Conservation (phyloP, 352 stramenopile genomes). For the Phytophthora citricola region DNA sequence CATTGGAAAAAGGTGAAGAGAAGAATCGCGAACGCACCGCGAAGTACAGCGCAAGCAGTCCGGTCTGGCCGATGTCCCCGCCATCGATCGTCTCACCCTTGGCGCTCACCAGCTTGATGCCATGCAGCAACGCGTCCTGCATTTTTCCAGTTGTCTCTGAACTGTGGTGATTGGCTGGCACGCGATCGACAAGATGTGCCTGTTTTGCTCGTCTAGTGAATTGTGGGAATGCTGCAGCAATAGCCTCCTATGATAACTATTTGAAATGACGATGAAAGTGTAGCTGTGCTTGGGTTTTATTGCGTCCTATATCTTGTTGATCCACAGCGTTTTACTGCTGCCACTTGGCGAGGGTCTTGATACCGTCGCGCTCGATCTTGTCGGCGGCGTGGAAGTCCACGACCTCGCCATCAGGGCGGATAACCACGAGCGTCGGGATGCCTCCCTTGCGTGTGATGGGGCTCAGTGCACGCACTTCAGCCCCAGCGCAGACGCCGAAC, state of each 20-base stretch:
- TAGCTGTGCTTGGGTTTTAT: too few relatives aligned
- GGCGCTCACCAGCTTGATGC: conserved; percentile 60
- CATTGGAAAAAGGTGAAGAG: not conserved
- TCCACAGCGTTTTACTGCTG: conserved; percentile 24
- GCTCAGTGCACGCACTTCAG: conserved; percentile 62
- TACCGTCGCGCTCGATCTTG: conserved; percentile 63
- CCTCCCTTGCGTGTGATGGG: conserved; percentile 69
- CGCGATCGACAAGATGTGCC: conserved; percentile 4
- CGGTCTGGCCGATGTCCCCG: conserved; percentile 35
- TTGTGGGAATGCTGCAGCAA: not conserved
- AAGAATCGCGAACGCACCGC: conserved; percentile 39
- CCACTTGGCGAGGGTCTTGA: conserved; percentile 55
- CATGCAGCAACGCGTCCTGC: conserved; percentile 49
- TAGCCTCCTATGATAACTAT: too few relatives aligned
- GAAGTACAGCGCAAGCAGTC: conserved; percentile 77
- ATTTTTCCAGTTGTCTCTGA: conserved; percentile 27
- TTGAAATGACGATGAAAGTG: too few relatives aligned
- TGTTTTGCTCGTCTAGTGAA: conserved; percentile 5
- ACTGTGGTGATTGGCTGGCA: conserved; percentile 20
- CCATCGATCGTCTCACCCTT: conserved; percentile 52
- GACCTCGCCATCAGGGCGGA: conserved; percentile 63
- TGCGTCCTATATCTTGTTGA: too few relatives aligned
- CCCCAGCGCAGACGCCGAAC: conserved; percentile 77
- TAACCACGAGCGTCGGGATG: conserved; percentile 81
- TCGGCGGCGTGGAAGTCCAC: conserved; percentile 72